A percentile compares a stretch with the other conserved stretches of the same genome.
phyloP scores from a whole-genome alignment of 179 eudicot species.

The Pouteria campechiana region DNA sequence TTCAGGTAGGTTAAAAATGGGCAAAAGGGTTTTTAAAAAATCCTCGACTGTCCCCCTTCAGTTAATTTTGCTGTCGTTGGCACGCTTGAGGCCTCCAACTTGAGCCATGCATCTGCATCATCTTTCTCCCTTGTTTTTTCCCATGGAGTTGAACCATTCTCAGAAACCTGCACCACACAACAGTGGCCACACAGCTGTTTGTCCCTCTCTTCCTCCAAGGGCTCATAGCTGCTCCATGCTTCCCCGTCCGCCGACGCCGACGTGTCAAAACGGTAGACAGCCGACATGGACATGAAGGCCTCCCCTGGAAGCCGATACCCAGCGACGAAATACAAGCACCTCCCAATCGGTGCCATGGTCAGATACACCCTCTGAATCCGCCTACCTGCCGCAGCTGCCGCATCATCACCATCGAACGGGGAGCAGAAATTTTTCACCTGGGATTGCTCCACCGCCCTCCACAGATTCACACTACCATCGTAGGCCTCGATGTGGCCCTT shows the following conservation, averaged over 20 bases:
- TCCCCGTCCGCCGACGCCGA: conserved; percentile 6
- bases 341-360: conserved; percentile 33
- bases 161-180: conserved; percentile 19
- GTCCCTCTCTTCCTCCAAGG: conserved; percentile 24
- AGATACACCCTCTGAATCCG: conserved; percentile 11
- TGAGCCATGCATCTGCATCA: too few species aligned
- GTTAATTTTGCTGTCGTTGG: too few species aligned
- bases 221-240: conserved; percentile 22
- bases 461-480: conserved; percentile 13
- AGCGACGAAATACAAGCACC: conserved; percentile 20
- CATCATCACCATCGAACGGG: conserved; percentile 5
- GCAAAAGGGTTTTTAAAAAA: too few species aligned
- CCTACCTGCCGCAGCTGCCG: too few species aligned
- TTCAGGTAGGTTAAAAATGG: too few species aligned
- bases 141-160: too few species aligned
- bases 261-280: conserved; percentile 28
- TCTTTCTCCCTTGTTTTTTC: too few species aligned
- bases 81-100: too few species aligned
- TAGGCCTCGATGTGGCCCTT: conserved; percentile 24
- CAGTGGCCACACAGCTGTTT: conserved; percentile 29
- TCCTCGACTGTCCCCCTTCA: too few species aligned
- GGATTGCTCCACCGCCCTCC: conserved; percentile 21
- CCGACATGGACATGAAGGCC: conserved; percentile 9
- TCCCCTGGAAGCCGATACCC: conserved; percentile 22
- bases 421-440: conserved; percentile 2